A percentile compares a stretch with the other conserved stretches of the same genome.
Evolutionary conservation across 2,329 filamentous ascomycete species (phyloP).

Genomic region (Periconia macrospinosa): DNA sequence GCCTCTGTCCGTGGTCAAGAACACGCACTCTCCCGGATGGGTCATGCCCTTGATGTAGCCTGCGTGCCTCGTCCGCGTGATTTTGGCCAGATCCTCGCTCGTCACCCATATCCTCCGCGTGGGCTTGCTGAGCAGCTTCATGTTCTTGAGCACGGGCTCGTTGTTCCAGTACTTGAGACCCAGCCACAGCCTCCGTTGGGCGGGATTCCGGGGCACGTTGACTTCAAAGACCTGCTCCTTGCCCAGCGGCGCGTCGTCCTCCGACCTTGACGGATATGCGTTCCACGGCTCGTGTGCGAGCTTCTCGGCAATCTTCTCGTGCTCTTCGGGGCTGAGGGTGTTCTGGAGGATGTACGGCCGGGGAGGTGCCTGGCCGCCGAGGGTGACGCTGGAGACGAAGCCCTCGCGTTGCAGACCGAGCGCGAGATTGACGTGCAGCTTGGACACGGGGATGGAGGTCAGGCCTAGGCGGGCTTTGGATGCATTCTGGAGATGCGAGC

Average conservation of each 20-base stretch:
- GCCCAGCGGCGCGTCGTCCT: conserved; percentile 9
- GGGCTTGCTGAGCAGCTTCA: conserved; percentile 71
- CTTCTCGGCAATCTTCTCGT: conserved; percentile 34
- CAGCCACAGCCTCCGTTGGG: conserved; percentile 78
- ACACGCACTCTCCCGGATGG: conserved; percentile 78
- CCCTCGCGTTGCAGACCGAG: conserved; percentile 81
- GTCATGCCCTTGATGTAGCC: conserved; percentile 72
- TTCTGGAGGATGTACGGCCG: conserved; percentile 37
- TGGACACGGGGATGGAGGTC: conserved; percentile 79
- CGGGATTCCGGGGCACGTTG: conserved; percentile 61
- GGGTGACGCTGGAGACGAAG: conserved; percentile 78
- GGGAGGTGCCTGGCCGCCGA: conserved; percentile 63
- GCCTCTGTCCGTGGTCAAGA: conserved; percentile 75
- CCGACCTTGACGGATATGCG: conserved; percentile 24
- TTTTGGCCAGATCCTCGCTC: conserved; percentile 61
- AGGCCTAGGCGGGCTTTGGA: conserved; percentile 80
- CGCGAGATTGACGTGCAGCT: conserved; percentile 75
- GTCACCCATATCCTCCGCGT: conserved; percentile 71
- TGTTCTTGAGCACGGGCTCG: conserved; percentile 71
- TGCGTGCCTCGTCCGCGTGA: conserved; percentile 70
- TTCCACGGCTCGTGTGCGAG: conserved; percentile 46
- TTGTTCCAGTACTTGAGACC: conserved; percentile 89
- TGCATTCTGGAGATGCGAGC: conserved; percentile 89
- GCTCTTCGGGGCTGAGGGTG: conserved; percentile 28
- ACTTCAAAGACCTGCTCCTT: conserved; percentile 20